These are phyloP conservation scores for Termitomyces sp. DNA, from an alignment of 768 basidiomycete genomes.

Conservation along the genomic window DNA sequence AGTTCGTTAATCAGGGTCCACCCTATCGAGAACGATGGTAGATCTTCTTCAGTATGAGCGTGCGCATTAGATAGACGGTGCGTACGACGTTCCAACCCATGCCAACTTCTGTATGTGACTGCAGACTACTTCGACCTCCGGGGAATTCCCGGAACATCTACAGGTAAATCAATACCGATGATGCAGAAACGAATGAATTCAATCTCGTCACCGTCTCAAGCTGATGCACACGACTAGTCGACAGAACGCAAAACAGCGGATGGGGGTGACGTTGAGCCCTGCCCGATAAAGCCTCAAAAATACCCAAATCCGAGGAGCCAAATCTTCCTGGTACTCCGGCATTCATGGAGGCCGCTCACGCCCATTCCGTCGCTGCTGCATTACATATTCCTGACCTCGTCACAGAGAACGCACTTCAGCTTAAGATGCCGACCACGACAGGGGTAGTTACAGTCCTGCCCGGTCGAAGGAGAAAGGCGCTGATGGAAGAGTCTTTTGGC, in stretches of 20 bases:
- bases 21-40: conserved; percentile 76
- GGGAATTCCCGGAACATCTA: conserved; percentile 44
- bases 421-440: neutral
- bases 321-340: neutral
- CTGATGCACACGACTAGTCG: conserved; percentile 15
- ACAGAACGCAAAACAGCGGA: neutral
- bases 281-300: neutral
- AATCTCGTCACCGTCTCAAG: conserved; percentile 10
- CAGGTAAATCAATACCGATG: conserved; percentile 45
- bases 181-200: conserved; percentile 34
- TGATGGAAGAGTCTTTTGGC: neutral
- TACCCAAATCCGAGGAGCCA: neutral
- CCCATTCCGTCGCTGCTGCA: neutral
- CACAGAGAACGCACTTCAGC: neutral
- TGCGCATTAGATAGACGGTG: conserved; percentile 69
- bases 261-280: neutral
- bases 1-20: conserved; percentile 83
- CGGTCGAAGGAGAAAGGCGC: neutral
- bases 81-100: conserved; percentile 14
- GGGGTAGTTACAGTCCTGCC: neutral
- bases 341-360: neutral
- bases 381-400: neutral
- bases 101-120: neutral
- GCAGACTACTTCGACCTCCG: conserved; percentile 56
- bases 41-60: conserved; percentile 66